Percentiles rank a stretch among this genome's conserved stretches.
These are phyloP conservation scores for Plasmodium inui DNA, from an alignment of 169 alveolate genomes.

Conservation along the genomic window DNA sequence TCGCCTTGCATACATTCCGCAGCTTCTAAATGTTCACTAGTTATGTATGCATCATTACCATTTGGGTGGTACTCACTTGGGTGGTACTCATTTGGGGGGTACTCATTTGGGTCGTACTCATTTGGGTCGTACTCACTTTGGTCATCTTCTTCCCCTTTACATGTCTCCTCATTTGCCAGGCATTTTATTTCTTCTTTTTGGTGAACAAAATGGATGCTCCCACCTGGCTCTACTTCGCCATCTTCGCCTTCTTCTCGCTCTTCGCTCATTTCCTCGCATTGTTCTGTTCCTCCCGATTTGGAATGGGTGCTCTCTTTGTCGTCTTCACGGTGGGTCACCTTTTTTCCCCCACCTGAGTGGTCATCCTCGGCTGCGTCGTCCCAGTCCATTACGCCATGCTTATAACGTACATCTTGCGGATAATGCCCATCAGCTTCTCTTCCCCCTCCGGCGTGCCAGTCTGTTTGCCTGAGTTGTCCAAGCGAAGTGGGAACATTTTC, in stretches of 20 bases:
- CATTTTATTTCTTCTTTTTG: not conserved
- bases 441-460: not conserved
- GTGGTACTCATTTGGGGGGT: not conserved
- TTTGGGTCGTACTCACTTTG: not conserved
- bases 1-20: not conserved
- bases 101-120: not conserved
- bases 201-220: not conserved
- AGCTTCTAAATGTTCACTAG: not conserved
- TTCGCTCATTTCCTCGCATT: not conserved
- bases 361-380: not conserved
- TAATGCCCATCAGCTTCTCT: not conserved
- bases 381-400: not conserved
- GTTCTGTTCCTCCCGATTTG: conserved; percentile 11
- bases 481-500: not conserved
- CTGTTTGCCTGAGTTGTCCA: not conserved
- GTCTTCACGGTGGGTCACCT: not conserved
- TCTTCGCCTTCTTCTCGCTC: not conserved
- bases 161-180: not conserved
- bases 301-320: not conserved
- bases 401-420: not conserved
- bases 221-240: not conserved
- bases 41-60: conserved; percentile 12
- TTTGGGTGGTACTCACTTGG: not conserved
- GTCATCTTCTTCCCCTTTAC: not conserved
- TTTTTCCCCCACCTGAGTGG: not conserved